Evolutionary conservation across 345 rosid species (phyloP).

Genomic region (Eutrema yunnanense): DNA sequence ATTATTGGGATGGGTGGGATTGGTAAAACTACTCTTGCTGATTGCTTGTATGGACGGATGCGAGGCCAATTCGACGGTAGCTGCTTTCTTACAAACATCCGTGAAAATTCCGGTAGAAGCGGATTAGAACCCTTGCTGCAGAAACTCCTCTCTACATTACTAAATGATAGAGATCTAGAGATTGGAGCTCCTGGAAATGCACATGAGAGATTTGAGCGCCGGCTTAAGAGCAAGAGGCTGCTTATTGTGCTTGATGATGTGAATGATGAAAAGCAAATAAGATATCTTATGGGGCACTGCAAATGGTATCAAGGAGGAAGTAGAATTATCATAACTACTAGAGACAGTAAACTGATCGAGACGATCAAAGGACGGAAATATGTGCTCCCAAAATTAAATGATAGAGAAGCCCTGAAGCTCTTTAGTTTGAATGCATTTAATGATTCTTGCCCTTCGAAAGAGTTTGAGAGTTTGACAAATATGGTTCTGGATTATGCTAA

Average conservation of each 20-base stretch:
- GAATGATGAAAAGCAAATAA: slow-evolving; percentile 15
- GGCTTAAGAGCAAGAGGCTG: slow-evolving; percentile 22
- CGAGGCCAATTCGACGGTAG: slow-evolving; percentile 33
- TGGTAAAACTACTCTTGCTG: slow-evolving; percentile 55
- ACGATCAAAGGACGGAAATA: slow-evolving; percentile 16
- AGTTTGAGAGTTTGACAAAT: slow-evolving; percentile 14
- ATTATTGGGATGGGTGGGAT: slow-evolving; percentile 49
- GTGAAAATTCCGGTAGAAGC: slow-evolving; percentile 19
- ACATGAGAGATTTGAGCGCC: slow-evolving; percentile 11
- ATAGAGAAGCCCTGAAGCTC: slow-evolving; percentile 29
- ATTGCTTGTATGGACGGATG: slow-evolving; percentile 33
- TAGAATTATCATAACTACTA: slow-evolving; percentile 29
- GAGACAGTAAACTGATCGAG: slow-evolving; percentile 29
- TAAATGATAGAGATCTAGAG: background rate
- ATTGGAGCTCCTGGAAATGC: slow-evolving; percentile 23
- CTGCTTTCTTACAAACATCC: slow-evolving; percentile 39
- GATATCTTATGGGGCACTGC: slow-evolving; percentile 14
- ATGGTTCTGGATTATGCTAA: slow-evolving; percentile 25
- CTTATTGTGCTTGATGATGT: slow-evolving; percentile 37
- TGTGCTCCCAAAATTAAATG: slow-evolving; percentile 18
- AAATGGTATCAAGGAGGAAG: slow-evolving; percentile 31
- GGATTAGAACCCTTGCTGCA: slow-evolving; percentile 18
- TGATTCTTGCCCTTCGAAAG: background rate
- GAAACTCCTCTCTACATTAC: slow-evolving; percentile 10
- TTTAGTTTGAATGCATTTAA: slow-evolving; percentile 25